Conservation (phyloP, 805 yeast species). For the Saccharomycodes ludwigii region DNA sequence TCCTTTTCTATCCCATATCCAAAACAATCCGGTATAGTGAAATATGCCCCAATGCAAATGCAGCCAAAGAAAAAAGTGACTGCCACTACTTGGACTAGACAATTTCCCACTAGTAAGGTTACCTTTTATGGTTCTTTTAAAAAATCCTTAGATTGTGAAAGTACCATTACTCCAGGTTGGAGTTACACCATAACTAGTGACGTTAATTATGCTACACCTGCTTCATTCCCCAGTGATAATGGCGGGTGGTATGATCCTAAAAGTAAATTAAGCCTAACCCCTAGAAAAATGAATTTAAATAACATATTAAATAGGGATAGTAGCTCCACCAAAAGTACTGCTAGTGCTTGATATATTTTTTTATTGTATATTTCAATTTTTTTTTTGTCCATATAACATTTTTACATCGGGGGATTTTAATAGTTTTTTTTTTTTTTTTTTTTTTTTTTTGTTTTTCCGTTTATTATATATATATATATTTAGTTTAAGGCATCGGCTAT, state of each 20-base stretch:
- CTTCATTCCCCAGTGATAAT: conserved; percentile 47
- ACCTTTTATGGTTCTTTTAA: conserved; percentile 29
- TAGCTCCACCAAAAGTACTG: too few species aligned
- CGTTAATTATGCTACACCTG: conserved; percentile 57
- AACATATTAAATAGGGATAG: too few species aligned
- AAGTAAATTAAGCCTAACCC: conserved; percentile 26
- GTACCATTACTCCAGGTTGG: conserved; percentile 83
- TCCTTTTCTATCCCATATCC: conserved; percentile 63
- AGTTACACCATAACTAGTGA: conserved; percentile 47
- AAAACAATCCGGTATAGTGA: conserved; percentile 58
- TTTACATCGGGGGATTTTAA: too few species aligned
- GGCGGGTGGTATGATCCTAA: conserved; percentile 49
- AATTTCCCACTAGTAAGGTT: conserved; percentile 54
- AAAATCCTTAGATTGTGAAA: conserved; percentile 14
- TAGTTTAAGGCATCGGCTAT: too few species aligned
- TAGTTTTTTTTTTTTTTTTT: too few species aligned
- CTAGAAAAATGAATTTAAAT: conserved; percentile 13
- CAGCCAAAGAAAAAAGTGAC: conserved; percentile 72
- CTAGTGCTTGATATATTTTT: too few species aligned
- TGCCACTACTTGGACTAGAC: conserved; percentile 47
- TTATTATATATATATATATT: too few species aligned
- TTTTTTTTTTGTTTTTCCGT: too few species aligned
- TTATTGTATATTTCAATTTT: too few species aligned
- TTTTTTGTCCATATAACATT: too few species aligned
- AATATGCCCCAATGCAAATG: conserved; percentile 84